Percentiles rank a stretch among this genome's conserved stretches.
phyloP scores from a whole-genome alignment of 257 asterid species.

The Galeopsis tetrahit region DNA sequence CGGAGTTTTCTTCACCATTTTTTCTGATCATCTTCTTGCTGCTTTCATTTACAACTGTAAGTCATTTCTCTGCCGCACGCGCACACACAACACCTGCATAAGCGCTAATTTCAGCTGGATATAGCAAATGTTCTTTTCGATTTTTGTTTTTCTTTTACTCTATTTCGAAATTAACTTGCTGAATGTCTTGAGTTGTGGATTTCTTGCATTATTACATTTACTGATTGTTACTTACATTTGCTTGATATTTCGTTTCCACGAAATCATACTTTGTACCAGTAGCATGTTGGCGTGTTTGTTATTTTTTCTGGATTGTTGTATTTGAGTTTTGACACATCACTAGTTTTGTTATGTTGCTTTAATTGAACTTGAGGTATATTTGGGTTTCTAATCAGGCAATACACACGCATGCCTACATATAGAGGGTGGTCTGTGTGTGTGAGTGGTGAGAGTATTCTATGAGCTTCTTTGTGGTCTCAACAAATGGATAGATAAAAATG shows the following conservation, averaged over 20 bases:
- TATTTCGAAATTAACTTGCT: background rate
- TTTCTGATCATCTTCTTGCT: constrained; percentile 23
- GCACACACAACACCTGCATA: background rate
- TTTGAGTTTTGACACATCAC: background rate
- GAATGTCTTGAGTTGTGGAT: constrained; percentile 27
- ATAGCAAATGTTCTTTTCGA: background rate
- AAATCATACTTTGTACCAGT: constrained; percentile 17
- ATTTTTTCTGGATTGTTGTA: background rate
- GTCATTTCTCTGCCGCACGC: constrained; percentile 19
- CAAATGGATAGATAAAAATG: background rate
- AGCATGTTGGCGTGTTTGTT: constrained; percentile 6
- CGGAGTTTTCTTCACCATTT: background rate
- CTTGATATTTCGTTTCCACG: background rate
- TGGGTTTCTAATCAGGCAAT: background rate
- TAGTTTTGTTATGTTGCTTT: constrained; percentile 7
- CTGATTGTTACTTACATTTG: constrained; percentile 1
- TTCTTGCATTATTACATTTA: constrained; percentile 18
- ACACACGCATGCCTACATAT: background rate
- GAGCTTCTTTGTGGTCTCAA: background rate
- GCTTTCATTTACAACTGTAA: constrained; percentile 28
- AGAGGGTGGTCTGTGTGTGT: background rate
- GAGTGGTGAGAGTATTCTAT: background rate
- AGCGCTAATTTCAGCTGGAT: background rate
- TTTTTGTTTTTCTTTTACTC: background rate
- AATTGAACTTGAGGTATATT: constrained; percentile 2